phyloP scores from a whole-genome alignment of 345 rosid species.

The Reutealis trisperma region DNA sequence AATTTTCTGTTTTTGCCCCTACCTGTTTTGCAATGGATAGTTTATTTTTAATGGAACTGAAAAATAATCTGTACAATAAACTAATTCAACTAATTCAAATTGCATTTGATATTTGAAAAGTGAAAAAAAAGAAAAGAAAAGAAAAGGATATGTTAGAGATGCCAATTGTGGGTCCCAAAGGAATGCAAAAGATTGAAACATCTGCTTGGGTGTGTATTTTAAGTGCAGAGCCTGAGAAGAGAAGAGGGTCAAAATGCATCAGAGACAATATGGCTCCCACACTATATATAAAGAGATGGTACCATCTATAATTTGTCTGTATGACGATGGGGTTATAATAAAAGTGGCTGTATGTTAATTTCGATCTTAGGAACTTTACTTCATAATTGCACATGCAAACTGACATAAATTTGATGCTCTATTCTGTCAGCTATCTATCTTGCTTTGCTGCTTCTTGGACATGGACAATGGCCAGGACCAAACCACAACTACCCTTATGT shows the following conservation, averaged over 20 bases:
- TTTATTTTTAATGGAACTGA: too few relatives aligned
- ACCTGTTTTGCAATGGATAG: too few relatives aligned
- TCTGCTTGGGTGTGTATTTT: neutral
- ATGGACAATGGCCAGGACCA: neutral
- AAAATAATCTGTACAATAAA: too few relatives aligned
- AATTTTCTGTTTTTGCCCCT: too few relatives aligned
- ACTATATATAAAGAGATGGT: neutral
- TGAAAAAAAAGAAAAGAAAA: too few relatives aligned
- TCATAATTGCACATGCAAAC: conserved; percentile 40
- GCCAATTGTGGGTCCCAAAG: neutral
- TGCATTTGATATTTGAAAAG: too few relatives aligned
- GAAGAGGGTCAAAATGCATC: neutral
- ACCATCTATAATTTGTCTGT: neutral
- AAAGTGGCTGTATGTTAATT: conserved; percentile 10
- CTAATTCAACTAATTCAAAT: too few relatives aligned
- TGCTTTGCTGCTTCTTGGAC: neutral
- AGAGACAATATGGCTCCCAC: conserved; percentile 20
- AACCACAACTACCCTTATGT: neutral
- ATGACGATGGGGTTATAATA: neutral
- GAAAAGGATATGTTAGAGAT: too few relatives aligned
- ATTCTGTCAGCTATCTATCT: neutral
- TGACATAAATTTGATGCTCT: conserved; percentile 21
- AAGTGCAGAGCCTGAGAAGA: neutral
- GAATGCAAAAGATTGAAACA: neutral
- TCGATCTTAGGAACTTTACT: conserved; percentile 8